Conservation (phyloP, 257 asterid genomes). For the Nicotiana tomentosiformis region DNA sequence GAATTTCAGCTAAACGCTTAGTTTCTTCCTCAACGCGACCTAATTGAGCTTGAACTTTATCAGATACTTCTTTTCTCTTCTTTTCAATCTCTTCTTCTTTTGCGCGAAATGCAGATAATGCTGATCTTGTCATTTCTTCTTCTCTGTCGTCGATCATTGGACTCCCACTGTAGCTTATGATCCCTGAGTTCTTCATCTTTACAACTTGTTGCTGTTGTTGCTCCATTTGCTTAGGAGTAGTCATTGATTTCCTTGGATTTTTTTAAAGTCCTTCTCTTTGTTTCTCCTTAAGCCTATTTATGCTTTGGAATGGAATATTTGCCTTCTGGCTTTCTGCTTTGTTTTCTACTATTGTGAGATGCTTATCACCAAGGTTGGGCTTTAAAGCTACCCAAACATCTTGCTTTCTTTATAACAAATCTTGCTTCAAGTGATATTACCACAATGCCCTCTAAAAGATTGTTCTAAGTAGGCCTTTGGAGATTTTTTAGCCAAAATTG, state of each 20-base stretch:
- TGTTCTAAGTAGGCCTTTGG: neutral
- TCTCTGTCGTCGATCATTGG: conserved; percentile 60
- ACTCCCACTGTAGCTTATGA: conserved; percentile 40
- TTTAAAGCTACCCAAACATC: conserved; percentile 31
- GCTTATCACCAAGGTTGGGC: conserved; percentile 33
- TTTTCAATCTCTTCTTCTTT: conserved; percentile 87
- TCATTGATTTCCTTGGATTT: conserved; percentile 16
- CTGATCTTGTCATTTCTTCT: conserved; percentile 73
- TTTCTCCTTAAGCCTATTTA: conserved; percentile 12
- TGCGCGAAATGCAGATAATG: conserved; percentile 60
- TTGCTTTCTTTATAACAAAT: conserved; percentile 34
- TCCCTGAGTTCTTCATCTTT: conserved; percentile 46
- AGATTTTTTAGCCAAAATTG: too few relatives aligned
- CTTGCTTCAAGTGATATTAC: conserved; percentile 20
- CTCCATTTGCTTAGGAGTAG: conserved; percentile 37
- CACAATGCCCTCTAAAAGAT: conserved; percentile 5
- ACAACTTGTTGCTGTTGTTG: conserved; percentile 32
- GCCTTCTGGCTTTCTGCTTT: neutral
- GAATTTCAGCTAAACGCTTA: conserved; percentile 67
- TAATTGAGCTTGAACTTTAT: conserved; percentile 60
- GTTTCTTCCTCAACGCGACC: conserved; percentile 89
- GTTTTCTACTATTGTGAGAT: conserved; percentile 36
- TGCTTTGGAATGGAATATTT: conserved; percentile 20
- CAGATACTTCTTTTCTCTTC: conserved; percentile 53
- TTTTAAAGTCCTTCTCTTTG: neutral